Percentiles rank a stretch among this genome's conserved stretches.
phyloP scores from a whole-genome alignment of 441 rosid genomes.

The Sinapis alba region DNA sequence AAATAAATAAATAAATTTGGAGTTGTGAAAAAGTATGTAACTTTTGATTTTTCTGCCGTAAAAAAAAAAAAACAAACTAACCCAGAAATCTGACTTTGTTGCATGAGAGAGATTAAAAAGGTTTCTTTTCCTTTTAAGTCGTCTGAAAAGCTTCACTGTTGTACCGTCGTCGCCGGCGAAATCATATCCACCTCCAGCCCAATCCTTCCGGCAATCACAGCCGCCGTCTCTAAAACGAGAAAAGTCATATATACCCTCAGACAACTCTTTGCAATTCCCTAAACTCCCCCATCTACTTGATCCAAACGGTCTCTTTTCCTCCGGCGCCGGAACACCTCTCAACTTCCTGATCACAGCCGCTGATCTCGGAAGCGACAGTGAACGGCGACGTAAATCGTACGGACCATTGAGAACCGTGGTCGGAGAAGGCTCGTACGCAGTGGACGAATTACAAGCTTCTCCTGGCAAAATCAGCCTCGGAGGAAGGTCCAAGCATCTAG shows the following conservation, averaged over 20 bases:
- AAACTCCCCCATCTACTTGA: slow-evolving; percentile 55
- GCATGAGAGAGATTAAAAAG: slow-evolving; percentile 44
- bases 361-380: slow-evolving; percentile 40
- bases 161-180: slow-evolving; percentile 27
- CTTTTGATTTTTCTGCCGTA: slow-evolving; percentile 18
- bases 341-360: slow-evolving; percentile 42
- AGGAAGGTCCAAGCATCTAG: slow-evolving; percentile 61
- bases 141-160: slow-evolving; percentile 46
- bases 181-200: slow-evolving; percentile 14
- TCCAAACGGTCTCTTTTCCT: slow-evolving; percentile 41
- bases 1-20: neutral
- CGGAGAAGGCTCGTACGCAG: slow-evolving; percentile 53
- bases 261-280: slow-evolving; percentile 37
- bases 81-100: slow-evolving; percentile 59
- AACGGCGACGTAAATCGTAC: slow-evolving; percentile 38
- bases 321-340: slow-evolving; percentile 40
- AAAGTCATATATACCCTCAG: slow-evolving; percentile 37
- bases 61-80: slow-evolving; percentile 37
- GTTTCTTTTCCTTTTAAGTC: slow-evolving; percentile 44
- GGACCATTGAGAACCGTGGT: slow-evolving; percentile 64
- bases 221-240: slow-evolving; percentile 19
- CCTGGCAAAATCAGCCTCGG: slow-evolving; percentile 48
- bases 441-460: slow-evolving; percentile 15
- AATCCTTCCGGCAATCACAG: slow-evolving; percentile 14
- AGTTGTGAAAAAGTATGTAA: neutral